These are phyloP conservation scores for Ustilago trichophora DNA, from an alignment of 1,284 basidiomycete species.

Conservation along the genomic window DNA sequence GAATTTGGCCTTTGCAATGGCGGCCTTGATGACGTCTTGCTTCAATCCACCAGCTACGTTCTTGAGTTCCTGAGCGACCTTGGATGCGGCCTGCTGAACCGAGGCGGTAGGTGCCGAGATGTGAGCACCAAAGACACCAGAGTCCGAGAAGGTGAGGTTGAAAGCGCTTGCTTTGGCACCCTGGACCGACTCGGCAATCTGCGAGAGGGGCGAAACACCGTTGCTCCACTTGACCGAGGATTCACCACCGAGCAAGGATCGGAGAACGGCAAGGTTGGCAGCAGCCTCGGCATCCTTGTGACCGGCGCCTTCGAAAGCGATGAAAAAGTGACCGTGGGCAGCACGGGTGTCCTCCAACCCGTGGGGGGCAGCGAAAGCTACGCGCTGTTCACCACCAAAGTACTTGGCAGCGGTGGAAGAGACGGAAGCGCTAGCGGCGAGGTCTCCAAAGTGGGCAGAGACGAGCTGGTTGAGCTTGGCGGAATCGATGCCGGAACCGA, in stretches of 20 bases:
- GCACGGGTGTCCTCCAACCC: slow-evolving; percentile 52
- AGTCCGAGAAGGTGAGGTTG: slow-evolving; percentile 61
- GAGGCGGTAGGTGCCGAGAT: slow-evolving; percentile 54
- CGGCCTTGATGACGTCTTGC: slow-evolving; percentile 52
- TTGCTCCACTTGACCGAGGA: slow-evolving; percentile 63
- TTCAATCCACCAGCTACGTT: slow-evolving; percentile 51
- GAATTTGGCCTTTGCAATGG: slow-evolving; percentile 65
- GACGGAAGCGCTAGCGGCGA: slow-evolving; percentile 41
- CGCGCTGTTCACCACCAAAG: slow-evolving; percentile 64
- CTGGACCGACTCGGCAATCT: slow-evolving; percentile 35
- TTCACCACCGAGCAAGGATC: slow-evolving; percentile 61
- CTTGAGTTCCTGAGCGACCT: slow-evolving; percentile 56
- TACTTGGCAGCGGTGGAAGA: slow-evolving; percentile 54
- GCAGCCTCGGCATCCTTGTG: slow-evolving; percentile 32
- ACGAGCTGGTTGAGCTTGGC: slow-evolving; percentile 55
- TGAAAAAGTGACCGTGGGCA: slow-evolving; percentile 60
- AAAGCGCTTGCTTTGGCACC: slow-evolving; percentile 58
- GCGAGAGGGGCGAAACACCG: slow-evolving; percentile 57
- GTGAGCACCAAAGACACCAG: slow-evolving; percentile 62
- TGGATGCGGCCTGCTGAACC: slow-evolving; percentile 50
- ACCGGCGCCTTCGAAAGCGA: slow-evolving; percentile 62
- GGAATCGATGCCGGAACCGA: slow-evolving; percentile 59
- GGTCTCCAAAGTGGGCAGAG: slow-evolving; percentile 46
- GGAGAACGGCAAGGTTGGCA: slow-evolving; percentile 61
- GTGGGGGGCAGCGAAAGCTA: slow-evolving; percentile 56